Evolutionary conservation across 176 grass and related monocot species (phyloP).

Genomic region (Aegilops tauschii): DNA sequence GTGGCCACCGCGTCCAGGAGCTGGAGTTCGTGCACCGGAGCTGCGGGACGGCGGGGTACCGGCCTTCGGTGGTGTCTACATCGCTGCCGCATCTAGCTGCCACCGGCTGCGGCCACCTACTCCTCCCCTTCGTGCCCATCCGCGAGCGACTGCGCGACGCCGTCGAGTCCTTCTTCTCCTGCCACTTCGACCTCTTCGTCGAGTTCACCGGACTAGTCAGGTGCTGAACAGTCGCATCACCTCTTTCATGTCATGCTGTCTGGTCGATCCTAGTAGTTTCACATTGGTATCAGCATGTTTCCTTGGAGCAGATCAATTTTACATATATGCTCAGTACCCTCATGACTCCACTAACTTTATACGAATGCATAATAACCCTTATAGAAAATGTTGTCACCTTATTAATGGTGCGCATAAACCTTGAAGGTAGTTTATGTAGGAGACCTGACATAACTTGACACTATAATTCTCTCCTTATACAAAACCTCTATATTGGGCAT

Average conservation of each 20-base stretch:
- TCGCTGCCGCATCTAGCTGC: constrained; percentile 69
- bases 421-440: neutral
- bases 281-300: neutral
- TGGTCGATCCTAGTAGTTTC: neutral
- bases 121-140: constrained; percentile 69
- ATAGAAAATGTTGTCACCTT: neutral
- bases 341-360: neutral
- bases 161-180: constrained; percentile 72
- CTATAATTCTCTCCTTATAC: neutral
- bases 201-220: constrained; percentile 94
- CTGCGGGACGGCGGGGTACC: constrained; percentile 65
- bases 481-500: constrained; percentile 27
- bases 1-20: constrained; percentile 43
- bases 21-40: constrained; percentile 89
- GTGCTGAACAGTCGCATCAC: constrained; percentile 26
- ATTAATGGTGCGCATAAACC: neutral
- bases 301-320: neutral
- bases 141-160: constrained; percentile 70
- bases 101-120: constrained; percentile 75
- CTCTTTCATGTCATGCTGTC: neutral
- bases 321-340: neutral
- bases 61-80: constrained; percentile 74
- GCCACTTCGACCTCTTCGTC: constrained; percentile 82
- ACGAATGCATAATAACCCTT: neutral
- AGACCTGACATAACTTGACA: neutral